Evolutionary conservation across 331 rosid genomes (phyloP), one percentile per base, ranked within the genome.

Genomic region (Dryas integrifolia): DNA sequence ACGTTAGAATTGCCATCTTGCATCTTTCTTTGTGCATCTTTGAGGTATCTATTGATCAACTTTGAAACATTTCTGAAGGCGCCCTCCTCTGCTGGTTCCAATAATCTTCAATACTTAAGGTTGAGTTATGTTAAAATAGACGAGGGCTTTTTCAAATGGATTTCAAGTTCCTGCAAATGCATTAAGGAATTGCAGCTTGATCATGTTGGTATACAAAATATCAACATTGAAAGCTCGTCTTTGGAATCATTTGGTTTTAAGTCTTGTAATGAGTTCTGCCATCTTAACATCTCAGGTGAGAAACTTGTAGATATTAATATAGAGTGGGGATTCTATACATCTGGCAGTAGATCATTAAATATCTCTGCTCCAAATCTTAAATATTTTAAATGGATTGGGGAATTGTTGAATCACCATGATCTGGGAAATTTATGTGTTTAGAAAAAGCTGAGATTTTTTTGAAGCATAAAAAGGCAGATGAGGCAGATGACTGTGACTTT

Each of bases 101-200:
- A 41, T 21, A 30, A 55, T 41, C 43, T 70, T n/a, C 30, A 18
- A 14, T 18, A 46, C 74, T 55, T 55, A 13, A 9, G 7, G n/a
- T 6, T 70, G 64, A 44, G 6, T 18, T 9, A 35, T 21, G 52
- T 58, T 57, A 9, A 6, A 5, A 30, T 16, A 13, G 63, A 51
- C 16, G 9, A 39, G 11, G 21, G 46, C 13, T 58, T 40, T 69
- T 69, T 21, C 15, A 16, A 53, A 39, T 55, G 74, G 51, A 18
- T 69, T 11, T 69, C 74, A 10, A 0, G 52, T 56, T 70, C 48
- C 26, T 70, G 65, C 52, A 55, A 55, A 46, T 40, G 26, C 62
- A 58, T 70, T n/a, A 24, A 40, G 65, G 6, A 70, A 6, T 41
- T 70, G 14, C 5, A 3, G 44, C 65, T 70, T 5, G 6, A 41